Conservation (phyloP, 2,329 filamentous ascomycete species). For the Xylaria sp. region DNA sequence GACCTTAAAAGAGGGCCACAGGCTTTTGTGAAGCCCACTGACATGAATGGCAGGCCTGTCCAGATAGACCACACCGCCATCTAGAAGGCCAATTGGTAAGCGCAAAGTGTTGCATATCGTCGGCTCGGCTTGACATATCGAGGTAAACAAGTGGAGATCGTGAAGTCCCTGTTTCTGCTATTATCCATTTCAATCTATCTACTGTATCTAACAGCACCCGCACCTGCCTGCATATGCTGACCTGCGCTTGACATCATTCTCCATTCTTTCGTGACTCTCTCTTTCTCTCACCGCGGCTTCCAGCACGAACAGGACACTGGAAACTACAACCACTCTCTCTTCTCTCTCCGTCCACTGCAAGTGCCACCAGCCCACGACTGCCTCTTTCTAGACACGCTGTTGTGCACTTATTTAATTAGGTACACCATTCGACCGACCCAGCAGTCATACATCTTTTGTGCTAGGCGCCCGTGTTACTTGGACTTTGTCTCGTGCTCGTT, state of each 20-base stretch:
- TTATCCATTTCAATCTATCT: neutral
- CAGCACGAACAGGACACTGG: neutral
- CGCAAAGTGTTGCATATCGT: neutral
- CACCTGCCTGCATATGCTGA: neutral
- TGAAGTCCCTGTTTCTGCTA: slow-evolving; percentile 13
- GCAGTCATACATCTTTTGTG: neutral
- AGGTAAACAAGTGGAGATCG: slow-evolving; percentile 31
- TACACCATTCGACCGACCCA: slow-evolving; percentile 6
- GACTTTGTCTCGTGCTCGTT: neutral
- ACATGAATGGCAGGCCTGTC: neutral
- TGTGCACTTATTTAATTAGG: neutral
- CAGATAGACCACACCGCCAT: neutral
- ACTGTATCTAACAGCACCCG: neutral
- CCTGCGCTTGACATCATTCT: slow-evolving; percentile 38
- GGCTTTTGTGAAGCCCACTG: neutral
- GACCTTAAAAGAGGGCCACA: neutral
- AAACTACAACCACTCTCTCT: neutral
- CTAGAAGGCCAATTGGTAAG: slow-evolving; percentile 4
- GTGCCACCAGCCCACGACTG: neutral
- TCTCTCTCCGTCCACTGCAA: neutral
- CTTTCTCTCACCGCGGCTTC: slow-evolving; percentile 2
- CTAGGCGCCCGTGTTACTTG: neutral
- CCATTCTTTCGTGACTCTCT: slow-evolving; percentile 38
- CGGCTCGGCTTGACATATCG: neutral
- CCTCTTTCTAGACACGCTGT: neutral